Percentiles rank a stretch among this genome's conserved stretches.
phyloP scores from a whole-genome alignment of 2,329 filamentous ascomycete species.

The Oidium heveae region DNA sequence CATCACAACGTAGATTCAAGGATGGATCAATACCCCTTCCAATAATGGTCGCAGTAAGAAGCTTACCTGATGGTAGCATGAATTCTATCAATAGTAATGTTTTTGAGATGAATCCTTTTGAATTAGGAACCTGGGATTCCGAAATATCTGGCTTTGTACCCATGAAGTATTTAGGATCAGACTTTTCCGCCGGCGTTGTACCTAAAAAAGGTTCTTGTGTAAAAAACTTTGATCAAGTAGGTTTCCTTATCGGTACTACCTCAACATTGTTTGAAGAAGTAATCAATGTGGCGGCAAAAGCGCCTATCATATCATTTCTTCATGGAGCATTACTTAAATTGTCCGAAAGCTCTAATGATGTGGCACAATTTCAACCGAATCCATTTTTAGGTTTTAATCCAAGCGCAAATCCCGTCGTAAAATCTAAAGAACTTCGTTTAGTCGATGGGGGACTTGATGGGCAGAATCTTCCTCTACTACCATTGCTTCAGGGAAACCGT shows the following conservation, averaged over 20 bases:
- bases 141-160: constrained; percentile 47
- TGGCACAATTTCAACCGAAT: constrained; percentile 50
- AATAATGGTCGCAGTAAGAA: constrained; percentile 43
- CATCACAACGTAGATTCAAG: constrained; percentile 33
- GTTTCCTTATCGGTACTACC: constrained; percentile 67
- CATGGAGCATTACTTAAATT: constrained; percentile 21
- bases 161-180: constrained; percentile 44
- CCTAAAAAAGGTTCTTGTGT: constrained; percentile 34
- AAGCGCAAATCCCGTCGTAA: constrained; percentile 29
- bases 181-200: constrained; percentile 38
- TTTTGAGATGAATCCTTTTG: constrained; percentile 56
- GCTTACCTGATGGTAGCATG: constrained; percentile 32
- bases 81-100: constrained; percentile 47
- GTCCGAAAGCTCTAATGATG: constrained; percentile 39
- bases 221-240: constrained; percentile 57
- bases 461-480: constrained; percentile 59
- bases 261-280: constrained; percentile 58
- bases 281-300: constrained; percentile 21
- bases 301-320: constrained; percentile 16
- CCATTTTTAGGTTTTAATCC: constrained; percentile 46
- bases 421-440: constrained; percentile 31
- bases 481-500: constrained; percentile 48
- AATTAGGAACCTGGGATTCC: constrained; percentile 55
- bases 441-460: constrained; percentile 58
- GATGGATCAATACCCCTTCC: constrained; percentile 43